phyloP scores from a whole-genome alignment of 192 early-diverging fungal genomes.

The Powellomyces hirtus region DNA sequence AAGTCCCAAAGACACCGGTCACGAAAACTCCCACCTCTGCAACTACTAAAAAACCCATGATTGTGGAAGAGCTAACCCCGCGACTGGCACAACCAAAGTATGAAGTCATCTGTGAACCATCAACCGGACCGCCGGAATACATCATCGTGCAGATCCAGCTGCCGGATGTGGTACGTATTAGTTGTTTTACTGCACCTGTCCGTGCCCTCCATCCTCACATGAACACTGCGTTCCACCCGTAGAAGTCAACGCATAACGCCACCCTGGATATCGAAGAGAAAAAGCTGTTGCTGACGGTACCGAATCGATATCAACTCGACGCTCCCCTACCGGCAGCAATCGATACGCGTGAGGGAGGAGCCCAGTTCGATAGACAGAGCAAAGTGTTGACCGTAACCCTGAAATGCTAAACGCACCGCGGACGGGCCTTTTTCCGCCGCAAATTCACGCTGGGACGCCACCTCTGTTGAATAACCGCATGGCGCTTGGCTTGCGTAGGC shows the following conservation, averaged over 20 bases:
- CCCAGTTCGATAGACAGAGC: conserved; percentile 22
- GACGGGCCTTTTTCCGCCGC: too few relatives aligned
- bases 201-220: neutral
- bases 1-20: conserved; percentile 1
- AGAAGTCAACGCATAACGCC: neutral
- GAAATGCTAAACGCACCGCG: conserved; percentile 14
- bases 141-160: conserved; percentile 17
- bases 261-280: conserved; percentile 27
- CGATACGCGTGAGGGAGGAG: conserved; percentile 20
- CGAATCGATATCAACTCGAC: conserved; percentile 23
- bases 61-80: neutral
- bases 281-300: conserved; percentile 10
- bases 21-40: neutral
- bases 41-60: neutral
- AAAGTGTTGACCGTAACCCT: conserved; percentile 24
- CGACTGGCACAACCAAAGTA: conserved; percentile 21
- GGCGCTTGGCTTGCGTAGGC: too few relatives aligned
- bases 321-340: conserved; percentile 11
- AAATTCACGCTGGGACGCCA: too few relatives aligned
- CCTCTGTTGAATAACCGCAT: too few relatives aligned
- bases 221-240: neutral
- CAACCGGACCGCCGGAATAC: conserved; percentile 11
- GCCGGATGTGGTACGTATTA: conserved; percentile 23
- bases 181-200: neutral
- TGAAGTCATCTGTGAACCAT: conserved; percentile 13